Conservation (phyloP, 1,139 yeast species). For the Candida tetrigidarum region DNA sequence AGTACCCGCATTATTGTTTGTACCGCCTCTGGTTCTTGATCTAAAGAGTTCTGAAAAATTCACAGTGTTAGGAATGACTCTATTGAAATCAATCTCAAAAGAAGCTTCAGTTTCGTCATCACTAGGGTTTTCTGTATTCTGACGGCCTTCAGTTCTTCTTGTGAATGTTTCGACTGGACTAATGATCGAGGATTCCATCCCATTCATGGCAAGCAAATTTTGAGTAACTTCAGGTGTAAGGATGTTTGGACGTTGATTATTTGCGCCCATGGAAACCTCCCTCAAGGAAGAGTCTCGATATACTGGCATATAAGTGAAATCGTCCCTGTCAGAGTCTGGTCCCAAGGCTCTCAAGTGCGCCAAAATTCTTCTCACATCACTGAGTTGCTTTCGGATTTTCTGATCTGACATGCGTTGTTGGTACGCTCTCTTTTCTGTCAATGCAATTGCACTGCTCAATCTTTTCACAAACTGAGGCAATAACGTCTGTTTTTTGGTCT, state of each 20-base stretch:
- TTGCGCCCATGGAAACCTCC: slow-evolving; percentile 36
- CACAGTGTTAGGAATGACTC: background rate
- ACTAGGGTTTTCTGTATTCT: background rate
- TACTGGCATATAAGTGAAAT: slow-evolving; percentile 33
- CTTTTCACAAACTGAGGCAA: slow-evolving; percentile 48
- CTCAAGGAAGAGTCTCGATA: slow-evolving; percentile 31
- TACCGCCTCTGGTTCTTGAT: background rate
- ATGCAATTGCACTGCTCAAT: slow-evolving; percentile 37
- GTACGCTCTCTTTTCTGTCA: slow-evolving; percentile 45
- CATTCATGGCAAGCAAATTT: slow-evolving; percentile 34
- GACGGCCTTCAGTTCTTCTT: slow-evolving; percentile 10
- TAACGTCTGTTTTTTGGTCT: slow-evolving; percentile 25
- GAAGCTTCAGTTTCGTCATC: background rate
- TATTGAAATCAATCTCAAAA: background rate
- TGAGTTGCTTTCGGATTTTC: slow-evolving; percentile 28
- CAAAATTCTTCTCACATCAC: slow-evolving; percentile 33
- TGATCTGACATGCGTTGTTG: slow-evolving; percentile 36
- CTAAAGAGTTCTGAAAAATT: background rate
- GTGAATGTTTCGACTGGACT: slow-evolving; percentile 18
- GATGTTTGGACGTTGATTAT: slow-evolving; percentile 39
- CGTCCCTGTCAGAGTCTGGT: slow-evolving; percentile 31
- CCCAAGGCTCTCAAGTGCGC: slow-evolving; percentile 30
- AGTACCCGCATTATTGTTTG: background rate
- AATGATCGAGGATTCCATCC: slow-evolving; percentile 30
- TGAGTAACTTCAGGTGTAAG: slow-evolving; percentile 46